Conservation (phyloP, 2,329 filamentous ascomycete species). For the Chrysoporthe puriensis region DNA sequence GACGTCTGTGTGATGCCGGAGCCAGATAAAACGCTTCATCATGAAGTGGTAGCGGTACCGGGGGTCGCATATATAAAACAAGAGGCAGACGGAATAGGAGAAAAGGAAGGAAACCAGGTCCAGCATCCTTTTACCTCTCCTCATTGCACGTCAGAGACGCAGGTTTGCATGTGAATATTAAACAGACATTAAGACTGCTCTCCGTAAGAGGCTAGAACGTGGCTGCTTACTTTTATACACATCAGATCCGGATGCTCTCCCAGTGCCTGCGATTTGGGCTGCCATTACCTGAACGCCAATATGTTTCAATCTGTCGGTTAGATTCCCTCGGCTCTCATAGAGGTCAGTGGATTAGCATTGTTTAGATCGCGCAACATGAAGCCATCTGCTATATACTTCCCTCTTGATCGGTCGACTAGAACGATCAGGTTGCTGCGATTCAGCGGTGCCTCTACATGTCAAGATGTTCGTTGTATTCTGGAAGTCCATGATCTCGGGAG, state of each 20-base stretch:
- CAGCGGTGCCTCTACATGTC: background rate
- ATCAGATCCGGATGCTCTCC: background rate
- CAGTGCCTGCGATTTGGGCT: background rate
- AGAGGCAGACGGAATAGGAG: too few species aligned
- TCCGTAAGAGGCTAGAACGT: too few species aligned
- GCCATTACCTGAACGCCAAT: background rate
- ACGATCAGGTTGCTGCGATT: background rate
- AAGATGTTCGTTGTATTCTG: background rate
- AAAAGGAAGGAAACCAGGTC: too few species aligned
- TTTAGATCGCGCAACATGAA: background rate
- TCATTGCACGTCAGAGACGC: too few species aligned
- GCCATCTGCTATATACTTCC: background rate
- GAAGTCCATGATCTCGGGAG: background rate
- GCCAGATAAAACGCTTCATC: too few species aligned
- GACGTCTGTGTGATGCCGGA: too few species aligned
- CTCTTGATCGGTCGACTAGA: background rate
- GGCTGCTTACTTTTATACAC: background rate
- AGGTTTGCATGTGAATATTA: too few species aligned
- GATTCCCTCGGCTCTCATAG: background rate
- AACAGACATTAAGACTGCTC: too few species aligned
- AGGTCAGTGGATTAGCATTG: background rate
- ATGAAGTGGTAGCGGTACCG: too few species aligned
- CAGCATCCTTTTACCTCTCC: too few species aligned
- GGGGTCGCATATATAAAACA: too few species aligned
- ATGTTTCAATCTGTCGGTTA: background rate